Evolutionary conservation across 2,329 filamentous ascomycete genomes (phyloP).

Genomic region (Diplodia sapinea): DNA sequence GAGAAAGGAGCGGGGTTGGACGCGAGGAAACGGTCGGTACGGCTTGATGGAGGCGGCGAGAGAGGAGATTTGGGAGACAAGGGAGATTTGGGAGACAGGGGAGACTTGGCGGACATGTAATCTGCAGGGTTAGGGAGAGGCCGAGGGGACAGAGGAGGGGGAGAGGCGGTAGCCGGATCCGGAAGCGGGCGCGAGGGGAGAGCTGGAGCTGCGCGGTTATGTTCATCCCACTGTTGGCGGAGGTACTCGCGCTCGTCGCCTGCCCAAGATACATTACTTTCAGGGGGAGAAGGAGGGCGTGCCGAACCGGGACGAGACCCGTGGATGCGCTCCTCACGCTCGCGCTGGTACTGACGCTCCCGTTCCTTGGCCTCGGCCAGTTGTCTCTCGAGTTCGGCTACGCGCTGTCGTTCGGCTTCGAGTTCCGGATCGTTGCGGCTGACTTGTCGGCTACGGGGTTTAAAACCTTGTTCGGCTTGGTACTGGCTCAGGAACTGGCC

Average conservation of each 20-base stretch:
- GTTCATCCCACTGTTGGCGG: slow-evolving; percentile 61
- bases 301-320: slow-evolving; percentile 30
- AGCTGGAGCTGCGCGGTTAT: slow-evolving; percentile 41
- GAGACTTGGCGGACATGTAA: slow-evolving; percentile 34
- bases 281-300: slow-evolving; percentile 52
- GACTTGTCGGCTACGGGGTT: slow-evolving; percentile 45
- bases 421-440: slow-evolving; percentile 52
- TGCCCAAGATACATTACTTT: slow-evolving; percentile 68
- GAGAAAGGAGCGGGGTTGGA: slow-evolving; percentile 59
- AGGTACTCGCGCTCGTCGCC: slow-evolving; percentile 68
- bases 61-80: slow-evolving; percentile 2
- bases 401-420: slow-evolving; percentile 67
- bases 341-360: slow-evolving; percentile 67
- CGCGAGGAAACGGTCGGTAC: slow-evolving; percentile 65
- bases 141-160: slow-evolving; percentile 34
- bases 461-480: slow-evolving; percentile 67
- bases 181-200: slow-evolving; percentile 58
- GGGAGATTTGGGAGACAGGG: no score
- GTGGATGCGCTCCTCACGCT: slow-evolving; percentile 58
- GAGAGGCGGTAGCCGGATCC: slow-evolving; percentile 36
- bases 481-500: slow-evolving; percentile 90
- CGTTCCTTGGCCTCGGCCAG: slow-evolving; percentile 71
- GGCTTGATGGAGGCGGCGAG: slow-evolving; percentile 46
- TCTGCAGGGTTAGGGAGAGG: slow-evolving; percentile 44
- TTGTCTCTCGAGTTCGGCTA: slow-evolving; percentile 79